Conservation (phyloP, 208 protist species). For the Acanthamoeba polyphaga region DNA sequence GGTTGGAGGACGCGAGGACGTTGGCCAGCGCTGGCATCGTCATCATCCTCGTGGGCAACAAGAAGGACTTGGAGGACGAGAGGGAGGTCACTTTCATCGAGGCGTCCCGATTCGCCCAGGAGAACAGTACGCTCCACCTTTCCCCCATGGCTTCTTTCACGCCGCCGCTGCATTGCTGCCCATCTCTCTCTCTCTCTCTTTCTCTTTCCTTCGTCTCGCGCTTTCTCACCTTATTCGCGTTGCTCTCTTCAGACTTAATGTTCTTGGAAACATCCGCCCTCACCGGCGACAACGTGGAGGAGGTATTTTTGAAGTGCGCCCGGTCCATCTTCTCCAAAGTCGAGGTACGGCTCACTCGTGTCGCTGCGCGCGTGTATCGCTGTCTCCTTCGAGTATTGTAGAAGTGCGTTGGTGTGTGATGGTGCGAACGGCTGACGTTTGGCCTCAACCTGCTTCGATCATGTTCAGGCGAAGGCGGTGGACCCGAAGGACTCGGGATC, state of each 20-base stretch:
- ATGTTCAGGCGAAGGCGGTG: background rate
- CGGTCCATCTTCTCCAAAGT: slow-evolving; percentile 90
- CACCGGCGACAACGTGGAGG: slow-evolving; percentile 95
- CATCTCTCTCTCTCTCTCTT: background rate
- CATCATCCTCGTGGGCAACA: slow-evolving; percentile 88
- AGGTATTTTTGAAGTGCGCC: slow-evolving; percentile 94
- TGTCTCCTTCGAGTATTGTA: background rate
- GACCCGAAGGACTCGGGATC: slow-evolving; percentile 58
- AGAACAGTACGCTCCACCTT: slow-evolving; percentile 82
- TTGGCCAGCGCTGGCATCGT: slow-evolving; percentile 80
- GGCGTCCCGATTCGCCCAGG: slow-evolving; percentile 85
- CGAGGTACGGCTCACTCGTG: slow-evolving; percentile 49
- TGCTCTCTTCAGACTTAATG: slow-evolving; percentile 88
- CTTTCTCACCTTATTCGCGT: background rate
- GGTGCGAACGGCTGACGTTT: background rate
- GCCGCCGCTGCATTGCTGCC: background rate
- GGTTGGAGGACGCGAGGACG: slow-evolving; percentile 84
- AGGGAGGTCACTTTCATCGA: slow-evolving; percentile 89
- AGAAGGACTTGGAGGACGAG: slow-evolving; percentile 83
- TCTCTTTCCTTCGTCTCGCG: background rate
- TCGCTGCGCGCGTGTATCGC: too few species aligned
- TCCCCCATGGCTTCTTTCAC: background rate
- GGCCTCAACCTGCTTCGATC: background rate
- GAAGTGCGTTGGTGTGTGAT: background rate
- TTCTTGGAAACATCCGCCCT: slow-evolving; percentile 96